Evolutionary conservation across 2,329 filamentous ascomycete genomes (phyloP).

Genomic region (Colletotrichum sp.): DNA sequence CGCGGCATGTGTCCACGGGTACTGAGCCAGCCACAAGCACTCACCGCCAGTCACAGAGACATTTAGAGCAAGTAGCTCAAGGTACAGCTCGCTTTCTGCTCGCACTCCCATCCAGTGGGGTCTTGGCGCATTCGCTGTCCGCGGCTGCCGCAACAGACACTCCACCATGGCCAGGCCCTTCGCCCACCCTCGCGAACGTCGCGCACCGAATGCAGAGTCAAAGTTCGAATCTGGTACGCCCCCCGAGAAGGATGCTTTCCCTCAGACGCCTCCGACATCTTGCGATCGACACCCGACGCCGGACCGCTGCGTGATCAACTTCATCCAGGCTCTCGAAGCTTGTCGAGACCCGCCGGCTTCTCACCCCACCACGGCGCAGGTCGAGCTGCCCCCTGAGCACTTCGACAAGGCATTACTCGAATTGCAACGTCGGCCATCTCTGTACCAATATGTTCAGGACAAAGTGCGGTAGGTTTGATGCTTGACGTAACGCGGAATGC

Average conservation of each 20-base stretch:
- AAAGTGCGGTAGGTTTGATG: not conserved
- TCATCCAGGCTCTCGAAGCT: not conserved
- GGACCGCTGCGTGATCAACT: not conserved
- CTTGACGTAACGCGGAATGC: not conserved
- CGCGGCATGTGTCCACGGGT: no score
- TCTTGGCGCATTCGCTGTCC: no score
- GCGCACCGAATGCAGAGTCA: not conserved
- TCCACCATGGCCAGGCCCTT: not conserved
- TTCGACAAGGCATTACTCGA: not conserved
- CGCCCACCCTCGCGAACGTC: not conserved
- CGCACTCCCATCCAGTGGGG: no score
- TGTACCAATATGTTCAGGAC: not conserved
- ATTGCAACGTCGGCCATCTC: not conserved
- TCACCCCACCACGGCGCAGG: not conserved
- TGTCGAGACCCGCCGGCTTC: not conserved
- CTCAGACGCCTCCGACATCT: not conserved
- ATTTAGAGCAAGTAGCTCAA: rapidly evolving
- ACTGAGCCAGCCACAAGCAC: no score
- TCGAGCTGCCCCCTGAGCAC: not conserved
- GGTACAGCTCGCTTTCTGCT: no score
- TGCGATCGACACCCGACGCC: not conserved
- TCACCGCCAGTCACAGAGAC: no score
- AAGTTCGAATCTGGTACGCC: not conserved
- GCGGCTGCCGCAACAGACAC: no score
- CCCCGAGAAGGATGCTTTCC: not conserved